Evolutionary conservation across 2,329 filamentous ascomycete genomes (phyloP).

Genomic region (Trichoderma harzianum): DNA sequence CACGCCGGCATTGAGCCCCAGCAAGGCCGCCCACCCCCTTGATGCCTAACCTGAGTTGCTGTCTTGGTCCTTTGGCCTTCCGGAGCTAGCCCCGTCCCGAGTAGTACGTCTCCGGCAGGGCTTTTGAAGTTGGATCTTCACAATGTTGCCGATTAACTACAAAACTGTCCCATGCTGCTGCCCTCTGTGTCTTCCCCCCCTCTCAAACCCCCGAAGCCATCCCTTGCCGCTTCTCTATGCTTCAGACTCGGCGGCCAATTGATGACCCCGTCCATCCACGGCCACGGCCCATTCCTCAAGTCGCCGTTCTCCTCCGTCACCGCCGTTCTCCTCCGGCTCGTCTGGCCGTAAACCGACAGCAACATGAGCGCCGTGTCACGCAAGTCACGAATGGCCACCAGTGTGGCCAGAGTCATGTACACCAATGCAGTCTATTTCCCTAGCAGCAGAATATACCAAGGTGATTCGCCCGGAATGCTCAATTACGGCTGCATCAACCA

Average conservation of each 20-base stretch:
- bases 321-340: background rate
- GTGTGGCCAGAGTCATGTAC: slow-evolving; percentile 49
- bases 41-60: slow-evolving; percentile 26
- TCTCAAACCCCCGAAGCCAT: background rate
- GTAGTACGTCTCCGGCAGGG: slow-evolving; percentile 17
- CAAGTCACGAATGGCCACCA: slow-evolving; percentile 45
- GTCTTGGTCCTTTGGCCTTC: slow-evolving; percentile 24
- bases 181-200: background rate
- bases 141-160: slow-evolving; percentile 17
- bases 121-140: slow-evolving; percentile 18
- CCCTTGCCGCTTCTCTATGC: slow-evolving; percentile 2
- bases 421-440: slow-evolving; percentile 82
- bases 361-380: slow-evolving; percentile 43
- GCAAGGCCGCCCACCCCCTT: slow-evolving; percentile 22
- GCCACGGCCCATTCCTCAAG: slow-evolving; percentile 2
- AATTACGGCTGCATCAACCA: slow-evolving; percentile 76
- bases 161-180: slow-evolving; percentile 16
- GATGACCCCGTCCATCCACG: slow-evolving; percentile 4
- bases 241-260: slow-evolving; percentile 2
- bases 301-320: slow-evolving; percentile 5
- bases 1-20: slow-evolving; percentile 20
- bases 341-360: background rate
- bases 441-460: slow-evolving; percentile 71
- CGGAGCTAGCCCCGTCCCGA: slow-evolving; percentile 9
- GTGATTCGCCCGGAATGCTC: slow-evolving; percentile 69